Evolutionary conservation across 768 basidiomycete species (phyloP).

Genomic region (Collybiopsis luxurians): DNA sequence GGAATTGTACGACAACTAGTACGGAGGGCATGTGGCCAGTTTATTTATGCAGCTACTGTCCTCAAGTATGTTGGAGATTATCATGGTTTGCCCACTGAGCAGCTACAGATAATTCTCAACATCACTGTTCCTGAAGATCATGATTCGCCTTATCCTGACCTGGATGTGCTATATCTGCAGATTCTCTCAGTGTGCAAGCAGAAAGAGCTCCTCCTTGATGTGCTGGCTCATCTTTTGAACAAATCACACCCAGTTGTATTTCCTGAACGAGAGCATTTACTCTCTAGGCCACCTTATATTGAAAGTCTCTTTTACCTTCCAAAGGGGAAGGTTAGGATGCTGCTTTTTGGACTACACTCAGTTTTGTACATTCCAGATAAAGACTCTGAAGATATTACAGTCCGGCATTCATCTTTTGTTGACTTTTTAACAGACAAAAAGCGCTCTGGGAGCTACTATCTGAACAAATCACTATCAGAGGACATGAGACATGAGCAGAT

Average conservation of each 20-base stretch:
- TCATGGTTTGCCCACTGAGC: background rate
- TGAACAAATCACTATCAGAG: conserved; percentile 18
- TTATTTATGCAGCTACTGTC: background rate
- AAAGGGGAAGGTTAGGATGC: background rate
- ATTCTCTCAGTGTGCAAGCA: background rate
- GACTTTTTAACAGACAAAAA: conserved; percentile 29
- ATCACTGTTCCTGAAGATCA: background rate
- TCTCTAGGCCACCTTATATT: too few relatives aligned
- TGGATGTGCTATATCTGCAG: background rate
- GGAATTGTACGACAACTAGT: background rate
- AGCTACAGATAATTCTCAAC: background rate
- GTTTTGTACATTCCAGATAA: conserved; percentile 9
- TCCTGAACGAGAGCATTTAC: too few relatives aligned
- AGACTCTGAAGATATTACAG: conserved; percentile 20
- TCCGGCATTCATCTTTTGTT: conserved; percentile 29
- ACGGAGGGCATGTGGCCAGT: background rate
- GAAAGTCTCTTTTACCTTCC: conserved; percentile 6
- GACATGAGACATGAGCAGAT: background rate
- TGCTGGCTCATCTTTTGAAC: too few relatives aligned
- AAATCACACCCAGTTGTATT: too few relatives aligned
- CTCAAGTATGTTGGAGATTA: background rate
- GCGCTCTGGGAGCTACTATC: conserved; percentile 25
- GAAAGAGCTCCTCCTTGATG: too few relatives aligned
- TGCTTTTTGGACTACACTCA: conserved; percentile 9
- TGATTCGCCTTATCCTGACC: background rate